Evolutionary conservation across 495 filamentous ascomycete species (phyloP).

Genomic region (Tuber brumale): DNA sequence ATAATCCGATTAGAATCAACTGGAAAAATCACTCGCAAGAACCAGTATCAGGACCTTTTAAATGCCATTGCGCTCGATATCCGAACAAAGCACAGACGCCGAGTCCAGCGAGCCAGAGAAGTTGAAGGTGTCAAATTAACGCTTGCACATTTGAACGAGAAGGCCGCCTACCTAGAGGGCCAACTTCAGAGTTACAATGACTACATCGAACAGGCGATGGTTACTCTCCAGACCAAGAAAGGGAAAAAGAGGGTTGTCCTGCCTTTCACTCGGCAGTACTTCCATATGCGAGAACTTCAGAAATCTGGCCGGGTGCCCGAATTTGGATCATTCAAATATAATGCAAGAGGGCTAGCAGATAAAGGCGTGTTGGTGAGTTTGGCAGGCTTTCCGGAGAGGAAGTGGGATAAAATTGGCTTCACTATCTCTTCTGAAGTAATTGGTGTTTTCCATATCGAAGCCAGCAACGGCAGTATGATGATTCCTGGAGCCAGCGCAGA

Average conservation of each 20-base stretch:
- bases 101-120: conserved; percentile 84
- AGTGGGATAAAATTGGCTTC: conserved; percentile 86
- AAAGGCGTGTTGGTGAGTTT: conserved; percentile 88
- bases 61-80: conserved; percentile 97
- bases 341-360: conserved; percentile 76
- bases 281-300: conserved; percentile 91
- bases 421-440: conserved; percentile 93
- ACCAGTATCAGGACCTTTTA: conserved; percentile 91
- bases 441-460: conserved; percentile 88
- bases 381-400: conserved; percentile 73
- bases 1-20: conserved; percentile 78
- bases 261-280: conserved; percentile 98
- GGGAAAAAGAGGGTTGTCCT: conserved; percentile 92
- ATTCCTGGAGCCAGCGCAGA: conserved; percentile 88
- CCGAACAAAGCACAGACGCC: conserved; percentile 85
- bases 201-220: conserved; percentile 98
- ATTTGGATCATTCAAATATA: conserved; percentile 96
- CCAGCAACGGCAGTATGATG: conserved; percentile 86
- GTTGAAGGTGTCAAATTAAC: conserved; percentile 82
- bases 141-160: conserved; percentile 75
- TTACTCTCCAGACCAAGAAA: conserved; percentile 96
- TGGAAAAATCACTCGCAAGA: conserved; percentile 80
- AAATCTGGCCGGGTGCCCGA: conserved; percentile 86
- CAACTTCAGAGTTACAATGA: conserved; percentile 97
- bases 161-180: conserved; percentile 84